Conservation (phyloP, 371 early-diverging fungal species). For the Spiromyces aspiralis region DNA sequence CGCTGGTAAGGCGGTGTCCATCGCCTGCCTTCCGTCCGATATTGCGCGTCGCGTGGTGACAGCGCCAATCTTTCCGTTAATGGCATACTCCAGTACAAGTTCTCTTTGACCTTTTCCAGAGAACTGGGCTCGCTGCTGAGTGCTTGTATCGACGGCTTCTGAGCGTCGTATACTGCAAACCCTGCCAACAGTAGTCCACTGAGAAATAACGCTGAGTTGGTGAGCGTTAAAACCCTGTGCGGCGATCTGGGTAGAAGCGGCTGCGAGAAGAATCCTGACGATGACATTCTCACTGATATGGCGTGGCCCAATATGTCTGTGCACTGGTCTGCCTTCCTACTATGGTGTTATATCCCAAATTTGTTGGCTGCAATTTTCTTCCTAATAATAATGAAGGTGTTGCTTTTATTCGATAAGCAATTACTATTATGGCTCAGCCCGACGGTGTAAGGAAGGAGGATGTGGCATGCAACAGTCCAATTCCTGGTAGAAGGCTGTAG, state of each 20-base stretch:
- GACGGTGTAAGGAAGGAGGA: too few species aligned
- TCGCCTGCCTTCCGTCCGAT: background rate
- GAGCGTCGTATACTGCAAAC: background rate
- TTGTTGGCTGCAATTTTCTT: too few species aligned
- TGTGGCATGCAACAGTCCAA: too few species aligned
- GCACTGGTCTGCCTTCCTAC: too few species aligned
- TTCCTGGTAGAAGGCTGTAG: too few species aligned
- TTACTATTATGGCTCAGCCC: too few species aligned
- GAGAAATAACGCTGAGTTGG: background rate
- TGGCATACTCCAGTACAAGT: background rate
- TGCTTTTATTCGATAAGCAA: too few species aligned
- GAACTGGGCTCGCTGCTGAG: background rate
- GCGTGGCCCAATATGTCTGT: too few species aligned
- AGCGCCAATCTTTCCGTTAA: background rate
- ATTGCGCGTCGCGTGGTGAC: background rate
- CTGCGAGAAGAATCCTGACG: too few species aligned
- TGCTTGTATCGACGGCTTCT: background rate
- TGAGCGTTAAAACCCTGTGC: background rate
- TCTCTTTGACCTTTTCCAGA: background rate
- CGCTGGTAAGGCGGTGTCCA: background rate
- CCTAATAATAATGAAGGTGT: too few species aligned
- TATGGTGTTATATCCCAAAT: too few species aligned
- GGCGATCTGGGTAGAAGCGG: background rate
- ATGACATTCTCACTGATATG: too few species aligned
- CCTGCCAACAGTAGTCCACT: background rate